phyloP scores from a whole-genome alignment of 257 asterid genomes.

The Salvia rosmarinus region DNA sequence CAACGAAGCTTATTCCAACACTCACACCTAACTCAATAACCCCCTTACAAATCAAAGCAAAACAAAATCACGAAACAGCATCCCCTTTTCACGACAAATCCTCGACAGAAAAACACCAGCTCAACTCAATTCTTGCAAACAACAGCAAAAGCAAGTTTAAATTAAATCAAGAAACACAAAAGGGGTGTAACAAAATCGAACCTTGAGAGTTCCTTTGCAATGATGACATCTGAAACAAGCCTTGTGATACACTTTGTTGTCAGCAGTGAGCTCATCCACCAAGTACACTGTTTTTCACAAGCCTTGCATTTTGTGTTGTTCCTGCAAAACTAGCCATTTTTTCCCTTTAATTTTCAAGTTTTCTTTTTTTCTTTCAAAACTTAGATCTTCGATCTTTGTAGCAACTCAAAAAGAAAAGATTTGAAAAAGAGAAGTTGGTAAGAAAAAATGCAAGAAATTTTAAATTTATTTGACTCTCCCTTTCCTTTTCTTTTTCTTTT shows the following conservation, averaged over 20 bases:
- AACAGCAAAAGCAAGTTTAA: background rate
- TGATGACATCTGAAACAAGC: slow-evolving; percentile 82
- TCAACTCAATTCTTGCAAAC: too few relatives aligned
- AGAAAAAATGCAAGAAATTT: slow-evolving; percentile 26
- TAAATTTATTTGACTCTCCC: slow-evolving; percentile 15
- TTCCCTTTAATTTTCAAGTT: background rate
- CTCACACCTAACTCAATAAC: background rate
- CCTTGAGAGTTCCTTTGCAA: slow-evolving; percentile 81
- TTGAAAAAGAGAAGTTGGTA: slow-evolving; percentile 25
- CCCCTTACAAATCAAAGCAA: background rate
- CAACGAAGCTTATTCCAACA: background rate
- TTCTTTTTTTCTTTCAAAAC: slow-evolving; percentile 16
- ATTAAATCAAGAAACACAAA: background rate
- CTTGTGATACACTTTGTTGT: slow-evolving; percentile 67
- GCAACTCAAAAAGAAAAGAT: slow-evolving; percentile 15
- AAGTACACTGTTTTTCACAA: slow-evolving; percentile 76
- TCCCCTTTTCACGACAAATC: background rate
- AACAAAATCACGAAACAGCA: slow-evolving; percentile 3
- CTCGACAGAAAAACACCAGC: too few relatives aligned
- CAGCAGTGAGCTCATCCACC: slow-evolving; percentile 71
- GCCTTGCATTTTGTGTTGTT: slow-evolving; percentile 73
- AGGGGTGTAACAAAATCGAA: slow-evolving; percentile 20
- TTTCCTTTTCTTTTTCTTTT: background rate
- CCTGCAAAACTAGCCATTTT: slow-evolving; percentile 64
- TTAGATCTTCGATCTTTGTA: slow-evolving; percentile 36